phyloP scores from a whole-genome alignment of 345 rosid genomes.

The Corchorus capsularis region DNA sequence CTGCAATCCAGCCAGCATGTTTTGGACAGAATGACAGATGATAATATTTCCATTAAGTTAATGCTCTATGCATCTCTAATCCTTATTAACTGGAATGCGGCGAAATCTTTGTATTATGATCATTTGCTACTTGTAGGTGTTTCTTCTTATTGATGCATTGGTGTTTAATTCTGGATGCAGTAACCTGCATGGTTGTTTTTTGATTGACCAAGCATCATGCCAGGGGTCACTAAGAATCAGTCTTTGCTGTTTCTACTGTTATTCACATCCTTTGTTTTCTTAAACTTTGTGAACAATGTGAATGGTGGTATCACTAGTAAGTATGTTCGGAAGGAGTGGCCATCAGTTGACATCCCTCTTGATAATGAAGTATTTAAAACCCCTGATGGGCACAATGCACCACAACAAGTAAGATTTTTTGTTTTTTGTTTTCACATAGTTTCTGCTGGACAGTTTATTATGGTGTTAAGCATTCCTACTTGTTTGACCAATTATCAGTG shows the following conservation, averaged over 20 bases:
- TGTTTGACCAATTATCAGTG: neutral
- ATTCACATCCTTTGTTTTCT: constrained; percentile 31
- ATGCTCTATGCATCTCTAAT: no score
- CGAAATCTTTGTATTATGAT: no score
- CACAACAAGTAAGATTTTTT: constrained; percentile 69
- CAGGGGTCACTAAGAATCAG: constrained; percentile 26
- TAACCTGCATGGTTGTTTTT: constrained; percentile 13
- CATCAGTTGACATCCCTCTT: constrained; percentile 81
- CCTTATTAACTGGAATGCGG: no score
- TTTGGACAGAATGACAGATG: no score
- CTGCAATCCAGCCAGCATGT: no score
- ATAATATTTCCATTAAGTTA: no score
- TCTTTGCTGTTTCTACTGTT: constrained; percentile 19
- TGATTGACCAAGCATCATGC: constrained; percentile 25
- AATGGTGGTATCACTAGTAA: constrained; percentile 67
- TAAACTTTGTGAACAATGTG: constrained; percentile 42
- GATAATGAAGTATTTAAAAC: constrained; percentile 64
- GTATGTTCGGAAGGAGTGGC: constrained; percentile 79
- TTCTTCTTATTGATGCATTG: neutral
- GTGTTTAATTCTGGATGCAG: constrained; percentile 15
- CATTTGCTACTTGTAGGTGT: no score
- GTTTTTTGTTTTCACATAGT: neutral
- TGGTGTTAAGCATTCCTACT: neutral
- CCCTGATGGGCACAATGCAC: constrained; percentile 84
- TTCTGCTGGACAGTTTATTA: neutral